Base-by-base conservation (phyloP, 495 filamentous ascomycete genomes). In the Penicillium paxilli region DNA sequence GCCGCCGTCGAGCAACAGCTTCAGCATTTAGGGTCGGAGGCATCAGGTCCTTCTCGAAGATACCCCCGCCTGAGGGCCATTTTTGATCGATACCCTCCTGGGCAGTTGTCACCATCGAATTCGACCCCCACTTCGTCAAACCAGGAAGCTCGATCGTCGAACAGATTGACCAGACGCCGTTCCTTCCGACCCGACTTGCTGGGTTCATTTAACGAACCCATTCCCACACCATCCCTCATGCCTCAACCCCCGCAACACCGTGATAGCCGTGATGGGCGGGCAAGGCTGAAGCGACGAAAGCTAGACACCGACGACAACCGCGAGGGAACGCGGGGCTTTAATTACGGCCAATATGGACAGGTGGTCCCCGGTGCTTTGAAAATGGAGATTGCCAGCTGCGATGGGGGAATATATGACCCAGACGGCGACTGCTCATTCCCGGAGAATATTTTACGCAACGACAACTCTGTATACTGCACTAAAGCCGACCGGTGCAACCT, bases 321-420 rank as follows among this genome's bases (percentile, higher is more conserved):
- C 7, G 69, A 80, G 28, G 77, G 75, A 12, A 76, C 81, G 20
- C 75, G 76, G 44, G 81, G 79, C 4, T 87, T 92, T 48, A 83
- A 80, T 49, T 96, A 96, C 56, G 92, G 91, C 2, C 83, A 84
- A 58, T 88, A 84, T 63, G 92, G 92, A 16, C 91, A 96, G 63
- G 87, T 92, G 5, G 87, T 92, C 28, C 81, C 90, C 0, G 90
- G 91, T 11, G 76, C 81, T 54, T 69, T 96, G 52, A 84, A 80
- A 52, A 92, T 96, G 90, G 87, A 94, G 64, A 82, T 96, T 47
- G 82, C 85, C 16, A 90, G 83, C 76, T 98, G 92, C 62, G 93
- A 97, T 71, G 93, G 92, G 44, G 93, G 92, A 1, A 80, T 84
- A 19, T 92, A 86, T 65, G 81, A 83, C 49, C 70, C 71, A 2